These are phyloP conservation scores for Poteriospumella lacustris DNA, from an alignment of 108 stramenopile genomes.

Conservation along the genomic window DNA sequence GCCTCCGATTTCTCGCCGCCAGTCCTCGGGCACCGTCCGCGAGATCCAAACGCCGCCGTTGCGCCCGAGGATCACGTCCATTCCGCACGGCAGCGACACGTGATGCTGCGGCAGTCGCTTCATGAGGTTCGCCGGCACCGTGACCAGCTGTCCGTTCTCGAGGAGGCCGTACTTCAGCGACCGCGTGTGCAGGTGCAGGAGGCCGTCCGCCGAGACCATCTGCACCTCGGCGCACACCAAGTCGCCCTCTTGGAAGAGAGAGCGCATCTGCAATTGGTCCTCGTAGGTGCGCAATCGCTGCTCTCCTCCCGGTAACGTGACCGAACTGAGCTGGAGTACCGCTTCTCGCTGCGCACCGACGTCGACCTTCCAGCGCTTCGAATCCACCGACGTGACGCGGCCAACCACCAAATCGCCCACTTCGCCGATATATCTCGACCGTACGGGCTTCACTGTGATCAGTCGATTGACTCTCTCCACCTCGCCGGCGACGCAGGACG, in stretches of 20 bases:
- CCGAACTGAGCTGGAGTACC: constrained; percentile 72
- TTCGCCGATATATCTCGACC: constrained; percentile 55
- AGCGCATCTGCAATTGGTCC: constrained; percentile 88
- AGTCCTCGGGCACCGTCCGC: no score
- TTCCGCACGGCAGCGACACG: constrained; percentile 1
- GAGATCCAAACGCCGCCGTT: constrained; percentile 23
- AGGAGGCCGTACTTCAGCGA: constrained; percentile 10
- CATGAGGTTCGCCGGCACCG: not conserved
- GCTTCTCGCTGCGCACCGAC: constrained; percentile 46
- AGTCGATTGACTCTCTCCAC: constrained; percentile 92
- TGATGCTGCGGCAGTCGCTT: constrained; percentile 21
- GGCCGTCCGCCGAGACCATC: not conserved
- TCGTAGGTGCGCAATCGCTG: constrained; percentile 89
- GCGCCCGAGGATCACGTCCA: constrained; percentile 5
- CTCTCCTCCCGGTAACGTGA: constrained; percentile 83
- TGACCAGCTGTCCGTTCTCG: constrained; percentile 18
- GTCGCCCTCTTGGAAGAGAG: constrained; percentile 78
- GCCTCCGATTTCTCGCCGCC: no score
- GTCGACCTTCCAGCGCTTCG: constrained; percentile 80
- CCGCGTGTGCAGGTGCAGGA: not conserved
- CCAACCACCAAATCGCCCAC: constrained; percentile 96
- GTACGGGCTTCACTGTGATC: constrained; percentile 70
- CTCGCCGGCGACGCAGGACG: constrained; percentile 71
- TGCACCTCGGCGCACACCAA: constrained; percentile 63
- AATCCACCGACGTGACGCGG: constrained; percentile 70